These are phyloP conservation scores for Aechmea fasciata DNA, from an alignment of 176 grass and related monocot genomes.

Conservation along the genomic window DNA sequence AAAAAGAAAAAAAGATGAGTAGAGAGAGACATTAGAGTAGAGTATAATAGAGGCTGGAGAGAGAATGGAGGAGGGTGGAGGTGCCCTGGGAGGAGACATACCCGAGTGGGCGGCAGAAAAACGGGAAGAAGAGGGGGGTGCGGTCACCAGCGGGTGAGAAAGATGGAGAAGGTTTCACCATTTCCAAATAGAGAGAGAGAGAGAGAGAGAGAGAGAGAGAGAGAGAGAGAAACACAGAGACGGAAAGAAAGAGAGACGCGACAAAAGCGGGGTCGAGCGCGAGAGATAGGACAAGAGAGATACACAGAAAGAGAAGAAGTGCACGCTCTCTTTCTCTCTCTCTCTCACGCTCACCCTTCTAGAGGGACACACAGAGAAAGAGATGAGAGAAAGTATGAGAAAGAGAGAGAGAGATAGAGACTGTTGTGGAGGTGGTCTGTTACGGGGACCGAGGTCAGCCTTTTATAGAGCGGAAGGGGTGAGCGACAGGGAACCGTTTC, in stretches of 20 bases:
- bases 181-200: slow-evolving; percentile 3
- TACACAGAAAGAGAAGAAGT: neutral
- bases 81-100: slow-evolving; percentile 1
- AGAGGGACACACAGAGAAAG: slow-evolving; percentile 3
- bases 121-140: neutral
- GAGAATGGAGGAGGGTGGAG: neutral
- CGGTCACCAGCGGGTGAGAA: neutral
- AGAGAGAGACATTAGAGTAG: slow-evolving; percentile 10
- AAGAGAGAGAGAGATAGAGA: neutral
- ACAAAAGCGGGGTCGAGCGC: neutral
- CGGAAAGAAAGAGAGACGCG: slow-evolving; percentile 51
- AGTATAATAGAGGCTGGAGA: no score
- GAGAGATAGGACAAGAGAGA: neutral
- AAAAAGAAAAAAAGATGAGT: slow-evolving; percentile 11
- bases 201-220: slow-evolving; percentile 18
- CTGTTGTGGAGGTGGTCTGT: slow-evolving; percentile 12
- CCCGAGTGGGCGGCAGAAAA: neutral
- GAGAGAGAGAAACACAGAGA: slow-evolving; percentile 41
- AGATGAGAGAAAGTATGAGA: neutral
- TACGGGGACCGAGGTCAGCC: slow-evolving; percentile 21
- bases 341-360: no score
- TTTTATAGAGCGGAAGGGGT: slow-evolving; percentile 11
- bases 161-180: slow-evolving; percentile 6
- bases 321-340: no score
- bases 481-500: slow-evolving; percentile 1